Conservation (phyloP, 805 yeast species). For the Saturnispora dispora region DNA sequence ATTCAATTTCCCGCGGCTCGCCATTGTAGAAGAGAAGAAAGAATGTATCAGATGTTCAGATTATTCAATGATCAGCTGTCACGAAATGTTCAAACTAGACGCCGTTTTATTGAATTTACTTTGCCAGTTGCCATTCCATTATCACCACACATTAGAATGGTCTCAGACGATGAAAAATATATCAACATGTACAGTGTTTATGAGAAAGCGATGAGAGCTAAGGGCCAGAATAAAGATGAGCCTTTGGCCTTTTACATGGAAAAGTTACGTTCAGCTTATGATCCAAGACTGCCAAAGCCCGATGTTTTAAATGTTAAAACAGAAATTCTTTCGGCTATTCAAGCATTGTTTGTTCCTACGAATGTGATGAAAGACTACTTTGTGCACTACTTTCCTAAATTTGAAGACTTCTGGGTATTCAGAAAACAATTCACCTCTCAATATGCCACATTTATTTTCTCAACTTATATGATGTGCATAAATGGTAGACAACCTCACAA, state of each 20-base stretch:
- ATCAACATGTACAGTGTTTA: constrained; percentile 73
- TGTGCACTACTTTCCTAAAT: constrained; percentile 55
- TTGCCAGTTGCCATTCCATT: constrained; percentile 88
- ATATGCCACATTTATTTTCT: constrained; percentile 85
- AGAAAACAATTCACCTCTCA: constrained; percentile 91
- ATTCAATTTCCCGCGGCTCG: constrained; percentile 98
- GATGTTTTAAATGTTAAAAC: constrained; percentile 82
- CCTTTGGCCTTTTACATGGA: constrained; percentile 82
- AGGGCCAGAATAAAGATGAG: constrained; percentile 72
- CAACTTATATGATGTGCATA: constrained; percentile 91
- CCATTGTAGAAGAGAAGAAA: constrained; percentile 92
- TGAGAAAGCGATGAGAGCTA: constrained; percentile 73
- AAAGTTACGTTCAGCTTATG: constrained; percentile 85
- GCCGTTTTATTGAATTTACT: constrained; percentile 76
- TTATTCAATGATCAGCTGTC: constrained; percentile 75
- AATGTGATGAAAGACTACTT: constrained; percentile 77
- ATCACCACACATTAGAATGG: constrained; percentile 87
- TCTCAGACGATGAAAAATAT: constrained; percentile 73
- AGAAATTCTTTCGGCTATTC: constrained; percentile 86
- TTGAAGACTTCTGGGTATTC: constrained; percentile 95
- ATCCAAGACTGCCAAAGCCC: constrained; percentile 88
- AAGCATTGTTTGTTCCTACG: constrained; percentile 76
- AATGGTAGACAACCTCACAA: constrained; percentile 91
- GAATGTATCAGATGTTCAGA: constrained; percentile 85
- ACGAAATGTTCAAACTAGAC: constrained; percentile 78